Percentiles rank a stretch among this genome's conserved stretches.
Conservation (phyloP, 768 basidiomycete genomes). For the Gautieria morchelliformis region DNA sequence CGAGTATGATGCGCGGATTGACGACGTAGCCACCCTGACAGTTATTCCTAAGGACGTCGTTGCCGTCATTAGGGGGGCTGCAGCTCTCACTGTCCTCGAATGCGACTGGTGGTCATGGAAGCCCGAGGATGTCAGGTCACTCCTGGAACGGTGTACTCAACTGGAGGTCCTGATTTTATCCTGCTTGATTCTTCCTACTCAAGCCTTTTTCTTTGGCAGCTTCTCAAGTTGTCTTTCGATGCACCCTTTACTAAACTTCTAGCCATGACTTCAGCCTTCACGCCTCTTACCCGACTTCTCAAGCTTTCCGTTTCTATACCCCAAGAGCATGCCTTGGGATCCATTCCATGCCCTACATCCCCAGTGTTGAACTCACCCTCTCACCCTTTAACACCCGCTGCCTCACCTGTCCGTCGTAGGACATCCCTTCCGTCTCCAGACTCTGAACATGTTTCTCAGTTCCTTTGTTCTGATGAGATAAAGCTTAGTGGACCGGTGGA, state of each 20-base stretch:
- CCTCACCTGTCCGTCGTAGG: constrained; percentile 22
- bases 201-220: constrained; percentile 12
- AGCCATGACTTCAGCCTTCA: constrained; percentile 22
- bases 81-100: constrained; percentile 20
- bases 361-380: constrained; percentile 13
- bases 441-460: constrained; percentile 18
- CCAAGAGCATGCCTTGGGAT: constrained; percentile 22
- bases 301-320: constrained; percentile 23
- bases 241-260: constrained; percentile 29
- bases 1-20: constrained; percentile 16
- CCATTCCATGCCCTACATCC: constrained; percentile 18
- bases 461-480: constrained; percentile 10
- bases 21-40: constrained; percentile 22
- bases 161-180: constrained; percentile 17
- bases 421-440: constrained; percentile 20
- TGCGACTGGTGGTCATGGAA: constrained; percentile 32
- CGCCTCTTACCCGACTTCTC: constrained; percentile 21
- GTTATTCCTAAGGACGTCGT: constrained; percentile 25
- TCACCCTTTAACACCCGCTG: constrained; percentile 21
- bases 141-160: constrained; percentile 25
- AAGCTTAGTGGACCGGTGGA: constrained; percentile 18
- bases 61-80: constrained; percentile 18
- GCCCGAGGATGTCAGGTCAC: constrained; percentile 22
- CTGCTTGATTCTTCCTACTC: constrained; percentile 6
- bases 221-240: constrained; percentile 23